Evolutionary conservation across 768 basidiomycete species (phyloP).

Genomic region (Boletus rubropictus): DNA sequence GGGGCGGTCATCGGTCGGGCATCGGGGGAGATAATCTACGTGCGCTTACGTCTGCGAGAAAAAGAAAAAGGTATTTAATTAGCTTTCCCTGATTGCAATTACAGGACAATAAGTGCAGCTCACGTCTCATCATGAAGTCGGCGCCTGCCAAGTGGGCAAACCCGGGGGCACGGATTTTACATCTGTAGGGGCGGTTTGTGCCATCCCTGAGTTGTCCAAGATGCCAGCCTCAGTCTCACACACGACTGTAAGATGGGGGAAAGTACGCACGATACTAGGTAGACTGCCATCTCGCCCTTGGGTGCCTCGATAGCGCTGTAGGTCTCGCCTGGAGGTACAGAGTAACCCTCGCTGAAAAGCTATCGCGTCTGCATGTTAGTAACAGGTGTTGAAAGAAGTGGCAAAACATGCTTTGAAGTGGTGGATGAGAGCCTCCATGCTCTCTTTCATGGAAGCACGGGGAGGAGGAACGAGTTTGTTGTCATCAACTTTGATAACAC

Average conservation of each 20-base stretch:
- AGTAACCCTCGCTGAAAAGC: constrained; percentile 96
- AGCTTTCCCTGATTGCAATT: neutral
- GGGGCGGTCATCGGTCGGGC: constrained; percentile 12
- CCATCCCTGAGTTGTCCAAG: constrained; percentile 58
- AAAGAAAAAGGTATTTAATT: constrained; percentile 2
- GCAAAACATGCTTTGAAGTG: constrained; percentile 77
- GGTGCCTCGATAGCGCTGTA: constrained; percentile 98
- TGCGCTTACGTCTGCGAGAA: constrained; percentile 34
- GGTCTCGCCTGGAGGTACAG: constrained; percentile 92
- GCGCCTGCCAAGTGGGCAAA: constrained; percentile 94
- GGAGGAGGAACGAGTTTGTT: constrained; percentile 96
- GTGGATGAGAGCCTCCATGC: constrained; percentile 96
- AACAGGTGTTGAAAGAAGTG: neutral
- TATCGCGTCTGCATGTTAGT: constrained; percentile 26
- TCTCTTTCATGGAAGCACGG: constrained; percentile 97
- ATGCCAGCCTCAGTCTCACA: neutral
- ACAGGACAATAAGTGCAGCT: constrained; percentile 26
- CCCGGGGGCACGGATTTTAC: constrained; percentile 95
- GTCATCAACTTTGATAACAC: constrained; percentile 91
- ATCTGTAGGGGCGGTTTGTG: constrained; percentile 91
- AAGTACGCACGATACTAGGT: constrained; percentile 80
- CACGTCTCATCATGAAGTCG: constrained; percentile 97
- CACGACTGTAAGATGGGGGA: neutral
- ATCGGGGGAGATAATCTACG: neutral
- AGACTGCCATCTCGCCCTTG: constrained; percentile 98